Percentiles rank a stretch among this genome's conserved stretches.
phyloP scores from a whole-genome alignment of 495 filamentous ascomycete species.

The Aspergillus sclerotioniger region DNA sequence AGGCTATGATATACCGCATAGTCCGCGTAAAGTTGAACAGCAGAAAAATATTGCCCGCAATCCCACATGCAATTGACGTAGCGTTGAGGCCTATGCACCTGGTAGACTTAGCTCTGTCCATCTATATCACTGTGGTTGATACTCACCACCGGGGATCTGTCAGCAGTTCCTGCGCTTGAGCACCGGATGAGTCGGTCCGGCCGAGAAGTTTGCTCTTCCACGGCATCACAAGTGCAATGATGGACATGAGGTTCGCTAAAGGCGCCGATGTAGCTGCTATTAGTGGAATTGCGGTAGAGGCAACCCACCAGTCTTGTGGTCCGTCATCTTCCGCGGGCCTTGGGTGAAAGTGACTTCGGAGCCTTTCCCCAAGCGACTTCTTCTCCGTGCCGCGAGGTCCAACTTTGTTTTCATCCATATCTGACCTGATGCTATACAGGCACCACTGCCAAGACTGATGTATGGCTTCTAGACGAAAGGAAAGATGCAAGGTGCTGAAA shows the following conservation, averaged over 20 bases:
- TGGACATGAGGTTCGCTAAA: slow-evolving; percentile 73
- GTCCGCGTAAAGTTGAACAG: slow-evolving; percentile 79
- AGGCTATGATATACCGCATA: slow-evolving; percentile 73
- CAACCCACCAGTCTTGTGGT: slow-evolving; percentile 70
- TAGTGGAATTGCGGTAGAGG: slow-evolving; percentile 72
- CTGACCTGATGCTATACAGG: not conserved
- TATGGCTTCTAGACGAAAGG: not conserved
- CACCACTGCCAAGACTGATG: no score
- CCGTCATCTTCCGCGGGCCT: slow-evolving; percentile 50
- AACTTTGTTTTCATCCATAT: not conserved
- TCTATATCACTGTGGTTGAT: not conserved
- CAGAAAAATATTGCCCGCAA: slow-evolving; percentile 70
- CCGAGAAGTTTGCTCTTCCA: slow-evolving; percentile 55
- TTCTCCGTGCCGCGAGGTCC: not conserved
- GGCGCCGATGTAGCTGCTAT: slow-evolving; percentile 70
- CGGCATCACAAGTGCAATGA: slow-evolving; percentile 64
- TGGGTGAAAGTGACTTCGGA: slow-evolving; percentile 30
- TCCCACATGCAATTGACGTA: slow-evolving; percentile 61
- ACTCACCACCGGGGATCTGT: slow-evolving; percentile 53
- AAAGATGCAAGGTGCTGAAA: not conserved
- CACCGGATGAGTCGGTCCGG: slow-evolving; percentile 27
- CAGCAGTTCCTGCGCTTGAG: slow-evolving; percentile 41
- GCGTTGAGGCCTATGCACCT: slow-evolving; percentile 60
- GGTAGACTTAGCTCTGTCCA: slow-evolving; percentile 7
- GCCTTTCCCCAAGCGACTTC: not conserved